Base-by-base conservation (phyloP, 345 rosid genomes). In the Euclidium syriacum region DNA sequence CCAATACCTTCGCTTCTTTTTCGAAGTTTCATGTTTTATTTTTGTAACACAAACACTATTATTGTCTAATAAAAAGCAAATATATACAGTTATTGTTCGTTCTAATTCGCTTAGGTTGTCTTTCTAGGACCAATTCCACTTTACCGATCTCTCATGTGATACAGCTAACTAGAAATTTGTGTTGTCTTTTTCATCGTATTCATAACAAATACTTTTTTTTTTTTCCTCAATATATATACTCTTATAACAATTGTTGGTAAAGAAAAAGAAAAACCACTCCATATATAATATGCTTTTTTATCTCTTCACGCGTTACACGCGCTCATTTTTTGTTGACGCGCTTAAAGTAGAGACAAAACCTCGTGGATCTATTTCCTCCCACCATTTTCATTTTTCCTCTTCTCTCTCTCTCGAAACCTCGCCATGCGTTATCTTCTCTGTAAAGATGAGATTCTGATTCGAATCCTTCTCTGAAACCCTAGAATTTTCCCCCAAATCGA, bases 281-380 rank as follows among this genome's bases (percentile, higher is more conserved):
- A n/a, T n/a, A n/a, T n/a, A n/a, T n/a, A n/a, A n/a, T n/a, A n/a
- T 54, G 7, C 7, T 33, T 39, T 11, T 14, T 1, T 39, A 5
- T 39, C 7, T 46, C 34, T 33, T 0, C 58, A 58, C 20, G 49
- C 41, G 16, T 14, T 10, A 18, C 73, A 58, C 73, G 73, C 72
- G 72, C 73, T 40, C 0, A 58, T 6, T 0, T 18, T 15, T 11
- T 3, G 0, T 3, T 7, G 1, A 57, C 66, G 64, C 67, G 60
- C 67, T 52, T 16, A 32, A 51, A 58, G 39, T 17, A 59, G 19
- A 52, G 49, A 69, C 34, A 43, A 69, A 69, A 26, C 32, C 56
- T 48, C 58, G 75, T 70, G 75, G 64, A 56, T 64, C 32, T 8
- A 18, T 63, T 7, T 48, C 32, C 48, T 54, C 58, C 70, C 38